Evolutionary conservation across 768 basidiomycete species (phyloP).

Genomic region (Panus rudis): DNA sequence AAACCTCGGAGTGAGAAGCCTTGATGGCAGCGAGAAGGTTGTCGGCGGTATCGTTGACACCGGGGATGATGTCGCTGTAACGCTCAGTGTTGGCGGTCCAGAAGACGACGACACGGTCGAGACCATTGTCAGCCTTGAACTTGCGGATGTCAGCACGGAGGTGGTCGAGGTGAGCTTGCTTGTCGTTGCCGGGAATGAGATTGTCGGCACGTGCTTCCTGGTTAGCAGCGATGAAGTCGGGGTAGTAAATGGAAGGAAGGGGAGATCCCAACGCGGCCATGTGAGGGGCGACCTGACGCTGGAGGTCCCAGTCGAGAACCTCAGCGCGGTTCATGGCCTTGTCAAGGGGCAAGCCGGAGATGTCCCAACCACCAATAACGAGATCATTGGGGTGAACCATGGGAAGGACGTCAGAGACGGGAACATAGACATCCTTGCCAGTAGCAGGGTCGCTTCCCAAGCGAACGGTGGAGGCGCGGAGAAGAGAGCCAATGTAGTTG

Average conservation of each 20-base stretch:
- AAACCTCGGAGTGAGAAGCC: constrained; percentile 85
- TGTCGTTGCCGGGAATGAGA: constrained; percentile 76
- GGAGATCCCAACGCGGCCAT: constrained; percentile 78
- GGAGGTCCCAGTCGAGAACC: constrained; percentile 94
- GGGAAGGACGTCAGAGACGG: constrained; percentile 86
- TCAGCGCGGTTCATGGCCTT: constrained; percentile 89
- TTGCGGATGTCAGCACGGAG: constrained; percentile 90
- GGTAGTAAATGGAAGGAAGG: constrained; percentile 93
- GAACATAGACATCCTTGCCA: constrained; percentile 88
- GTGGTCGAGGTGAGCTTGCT: constrained; percentile 86
- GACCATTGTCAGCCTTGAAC: constrained; percentile 77
- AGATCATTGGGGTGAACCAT: constrained; percentile 99
- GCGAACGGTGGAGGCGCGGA: constrained; percentile 92
- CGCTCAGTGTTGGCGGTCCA: constrained; percentile 99
- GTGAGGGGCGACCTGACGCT: constrained; percentile 86
- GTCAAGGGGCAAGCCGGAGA: constrained; percentile 79
- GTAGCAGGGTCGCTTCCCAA: constrained; percentile 75
- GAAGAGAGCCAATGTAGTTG: constrained; percentile 95
- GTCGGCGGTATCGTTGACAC: constrained; percentile 91
- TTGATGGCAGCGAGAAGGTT: constrained; percentile 80
- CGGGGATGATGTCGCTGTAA: constrained; percentile 89
- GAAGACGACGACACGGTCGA: constrained; percentile 90
- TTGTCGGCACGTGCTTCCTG: constrained; percentile 96
- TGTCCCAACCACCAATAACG: constrained; percentile 98
- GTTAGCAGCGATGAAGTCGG: constrained; percentile 97